Percentiles rank a stretch among this genome's conserved stretches.
phyloP scores from a whole-genome alignment of 2,329 filamentous ascomycete genomes.

The Teratosphaeria nubilosa region DNA sequence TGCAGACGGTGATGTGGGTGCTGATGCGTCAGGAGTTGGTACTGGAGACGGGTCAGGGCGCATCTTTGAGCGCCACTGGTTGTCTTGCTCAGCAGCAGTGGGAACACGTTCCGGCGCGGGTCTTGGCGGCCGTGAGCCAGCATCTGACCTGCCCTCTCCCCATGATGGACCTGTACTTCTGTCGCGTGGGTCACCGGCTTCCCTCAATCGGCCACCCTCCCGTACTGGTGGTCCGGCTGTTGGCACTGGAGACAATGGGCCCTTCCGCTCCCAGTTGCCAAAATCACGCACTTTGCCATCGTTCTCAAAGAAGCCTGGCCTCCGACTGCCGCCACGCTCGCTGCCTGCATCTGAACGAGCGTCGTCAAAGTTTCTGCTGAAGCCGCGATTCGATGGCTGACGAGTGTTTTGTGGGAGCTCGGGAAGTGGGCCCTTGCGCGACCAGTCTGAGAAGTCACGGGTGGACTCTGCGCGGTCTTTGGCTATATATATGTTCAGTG shows the following conservation, averaged over 20 bases:
- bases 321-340: constrained; percentile 42
- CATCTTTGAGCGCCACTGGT: constrained; percentile 87
- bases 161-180: constrained; percentile 56
- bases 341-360: constrained; percentile 41
- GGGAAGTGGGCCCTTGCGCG: constrained; percentile 79
- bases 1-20: constrained; percentile 61
- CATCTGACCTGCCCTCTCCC: constrained; percentile 59
- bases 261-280: constrained; percentile 88
- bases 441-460: constrained; percentile 83
- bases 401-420: constrained; percentile 50
- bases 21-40: constrained; percentile 57
- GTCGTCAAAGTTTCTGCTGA: constrained; percentile 24
- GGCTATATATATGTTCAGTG: constrained; percentile 43
- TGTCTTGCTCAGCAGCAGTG: constrained; percentile 86
- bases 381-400: constrained; percentile 38
- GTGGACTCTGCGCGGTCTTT: constrained; percentile 65
- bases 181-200: constrained; percentile 47
- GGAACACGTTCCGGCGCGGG: constrained; percentile 56
- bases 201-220: constrained; percentile 50
- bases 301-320: constrained; percentile 54
- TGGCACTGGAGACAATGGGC: constrained; percentile 67
- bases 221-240: constrained; percentile 34
- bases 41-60: constrained; percentile 65
- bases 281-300: constrained; percentile 74
- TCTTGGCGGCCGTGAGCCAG: constrained; percentile 69